phyloP scores from a whole-genome alignment of 2,329 filamentous ascomycete species.

The Coniosporium tulheliwenetii region DNA sequence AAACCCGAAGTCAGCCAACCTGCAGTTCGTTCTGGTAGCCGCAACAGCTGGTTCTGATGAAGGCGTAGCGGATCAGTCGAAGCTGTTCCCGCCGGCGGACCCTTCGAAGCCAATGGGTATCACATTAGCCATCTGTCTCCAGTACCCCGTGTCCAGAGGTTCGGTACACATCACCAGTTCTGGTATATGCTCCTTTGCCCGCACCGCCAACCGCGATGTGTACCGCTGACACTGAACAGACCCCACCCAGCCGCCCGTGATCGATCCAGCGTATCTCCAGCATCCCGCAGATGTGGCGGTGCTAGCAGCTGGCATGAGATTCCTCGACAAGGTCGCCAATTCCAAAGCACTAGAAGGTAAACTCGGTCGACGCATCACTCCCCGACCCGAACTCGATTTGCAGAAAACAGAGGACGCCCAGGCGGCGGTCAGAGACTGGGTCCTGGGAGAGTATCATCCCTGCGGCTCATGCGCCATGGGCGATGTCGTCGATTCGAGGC shows the following conservation, averaged over 20 bases:
- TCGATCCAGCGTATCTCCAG: conserved; percentile 13
- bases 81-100: conserved; percentile 11
- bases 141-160: conserved; percentile 15
- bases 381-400: conserved; percentile 11
- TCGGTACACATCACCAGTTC: conserved; percentile 15
- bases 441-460: conserved; percentile 22
- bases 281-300: conserved; percentile 15
- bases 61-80: conserved; percentile 13
- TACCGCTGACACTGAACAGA: conserved; percentile 3
- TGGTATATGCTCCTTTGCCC: conserved; percentile 1
- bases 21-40: conserved; percentile 19
- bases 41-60: conserved; percentile 13
- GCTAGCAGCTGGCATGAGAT: conserved; percentile 13
- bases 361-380: conserved; percentile 20
- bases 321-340: conserved; percentile 27
- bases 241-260: conserved; percentile 6
- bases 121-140: conserved; percentile 12
- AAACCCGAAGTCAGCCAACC: conserved; percentile 18
- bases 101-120: conserved; percentile 9
- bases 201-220: too few species aligned
- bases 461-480: conserved; percentile 29
- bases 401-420: conserved; percentile 7
- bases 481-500: conserved; percentile 20
- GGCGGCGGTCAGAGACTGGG: conserved; percentile 3
- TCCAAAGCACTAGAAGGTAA: conserved; percentile 24